These are phyloP conservation scores for Pyronema domesticum DNA, from an alignment of 495 filamentous ascomycete species.

Conservation along the genomic window DNA sequence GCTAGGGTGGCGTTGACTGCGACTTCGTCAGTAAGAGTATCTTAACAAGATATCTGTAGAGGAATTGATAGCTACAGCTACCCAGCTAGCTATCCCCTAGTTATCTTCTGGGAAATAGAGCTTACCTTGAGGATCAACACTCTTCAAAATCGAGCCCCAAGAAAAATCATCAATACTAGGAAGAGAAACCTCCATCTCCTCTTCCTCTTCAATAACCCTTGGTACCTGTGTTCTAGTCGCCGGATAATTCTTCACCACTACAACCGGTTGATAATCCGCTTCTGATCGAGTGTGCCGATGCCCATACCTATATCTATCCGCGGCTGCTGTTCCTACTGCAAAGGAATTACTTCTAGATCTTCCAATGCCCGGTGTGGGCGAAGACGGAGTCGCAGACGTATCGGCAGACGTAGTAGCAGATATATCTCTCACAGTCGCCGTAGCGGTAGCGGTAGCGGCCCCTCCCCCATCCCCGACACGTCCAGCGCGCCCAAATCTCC, in stretches of 20 bases:
- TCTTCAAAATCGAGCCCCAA: constrained; percentile 21
- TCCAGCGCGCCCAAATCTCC: background rate
- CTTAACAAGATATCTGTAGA: background rate
- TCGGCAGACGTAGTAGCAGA: constrained; percentile 2
- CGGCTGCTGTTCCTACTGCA: constrained; percentile 6
- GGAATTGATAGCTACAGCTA: background rate
- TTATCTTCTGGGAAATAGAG: background rate
- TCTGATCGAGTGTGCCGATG: constrained; percentile 22
- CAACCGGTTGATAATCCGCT: constrained; percentile 21
- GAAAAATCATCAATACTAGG: constrained; percentile 24
- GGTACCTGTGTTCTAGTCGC: constrained; percentile 4
- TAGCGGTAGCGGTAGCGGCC: constrained; percentile 1
- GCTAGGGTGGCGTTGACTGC: constrained; percentile 19
- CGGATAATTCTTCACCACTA: constrained; percentile 25
- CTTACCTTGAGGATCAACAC: constrained; percentile 21
- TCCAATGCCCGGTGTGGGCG: constrained; percentile 6
- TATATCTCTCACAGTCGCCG: background rate
- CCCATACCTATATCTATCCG: constrained; percentile 24
- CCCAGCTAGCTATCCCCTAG: background rate
- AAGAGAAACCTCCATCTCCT: constrained; percentile 17
- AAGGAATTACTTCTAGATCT: constrained; percentile 6
- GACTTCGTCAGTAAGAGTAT: background rate
- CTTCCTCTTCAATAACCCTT: constrained; percentile 8
- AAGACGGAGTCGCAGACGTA: constrained; percentile 1
- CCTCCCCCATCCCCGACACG: background rate